phyloP scores from a whole-genome alignment of 2,329 filamentous ascomycete genomes.

The Botrytis elliptica region DNA sequence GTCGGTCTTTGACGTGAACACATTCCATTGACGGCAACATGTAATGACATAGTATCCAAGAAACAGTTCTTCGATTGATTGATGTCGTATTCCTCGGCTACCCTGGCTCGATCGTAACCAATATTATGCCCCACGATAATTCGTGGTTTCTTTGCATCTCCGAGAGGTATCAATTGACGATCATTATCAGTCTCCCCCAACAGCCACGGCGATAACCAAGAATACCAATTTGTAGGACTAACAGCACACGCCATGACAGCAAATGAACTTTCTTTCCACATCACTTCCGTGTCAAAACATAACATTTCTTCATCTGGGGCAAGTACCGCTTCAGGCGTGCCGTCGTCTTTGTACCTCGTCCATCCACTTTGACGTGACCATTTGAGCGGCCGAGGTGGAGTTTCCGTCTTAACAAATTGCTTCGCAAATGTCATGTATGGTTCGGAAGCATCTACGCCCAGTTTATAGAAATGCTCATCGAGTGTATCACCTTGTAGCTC shows the following conservation, averaged over 20 bases:
- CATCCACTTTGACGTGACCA: slow-evolving; percentile 84
- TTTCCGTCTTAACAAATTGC: slow-evolving; percentile 63
- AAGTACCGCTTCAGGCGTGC: slow-evolving; percentile 67
- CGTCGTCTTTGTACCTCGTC: slow-evolving; percentile 86
- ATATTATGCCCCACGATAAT: slow-evolving; percentile 94
- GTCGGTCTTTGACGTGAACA: slow-evolving; percentile 93
- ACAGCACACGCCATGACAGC: slow-evolving; percentile 96
- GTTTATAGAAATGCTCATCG: slow-evolving; percentile 90
- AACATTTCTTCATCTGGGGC: slow-evolving; percentile 78
- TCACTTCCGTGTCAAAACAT: slow-evolving; percentile 93
- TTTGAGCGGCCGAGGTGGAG: slow-evolving; percentile 60
- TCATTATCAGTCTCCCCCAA: slow-evolving; percentile 75
- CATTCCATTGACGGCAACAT: slow-evolving; percentile 98
- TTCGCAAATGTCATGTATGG: slow-evolving; percentile 77
- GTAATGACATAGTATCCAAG: slow-evolving; percentile 95
- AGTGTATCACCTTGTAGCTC: slow-evolving; percentile 73
- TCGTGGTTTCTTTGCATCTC: slow-evolving; percentile 68
- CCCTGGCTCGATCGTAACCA: slow-evolving; percentile 86
- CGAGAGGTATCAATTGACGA: slow-evolving; percentile 82
- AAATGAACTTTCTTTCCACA: slow-evolving; percentile 91
- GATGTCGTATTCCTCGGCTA: slow-evolving; percentile 85
- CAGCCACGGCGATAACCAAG: slow-evolving; percentile 95
- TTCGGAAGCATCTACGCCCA: slow-evolving; percentile 83
- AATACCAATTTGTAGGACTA: slow-evolving; percentile 90
- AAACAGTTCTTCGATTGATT: slow-evolving; percentile 82